Base-by-base conservation (phyloP, 768 basidiomycete species). In the Russula virescens region DNA sequence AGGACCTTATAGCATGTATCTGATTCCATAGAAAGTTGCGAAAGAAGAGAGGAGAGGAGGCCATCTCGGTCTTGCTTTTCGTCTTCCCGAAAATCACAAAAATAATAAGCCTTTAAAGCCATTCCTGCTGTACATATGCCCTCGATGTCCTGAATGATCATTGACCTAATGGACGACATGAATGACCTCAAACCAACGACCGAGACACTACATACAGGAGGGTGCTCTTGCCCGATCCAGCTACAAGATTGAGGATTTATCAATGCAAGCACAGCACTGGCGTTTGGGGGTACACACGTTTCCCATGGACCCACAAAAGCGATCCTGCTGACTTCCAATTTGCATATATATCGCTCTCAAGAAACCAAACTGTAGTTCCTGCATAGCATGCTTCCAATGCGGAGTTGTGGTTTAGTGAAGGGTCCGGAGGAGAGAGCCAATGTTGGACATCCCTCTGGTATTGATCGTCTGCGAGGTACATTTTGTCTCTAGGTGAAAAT, bases 221-320 rank as follows among this genome's bases (percentile, higher is more conserved):
- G 2, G 53, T 45, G 14, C 59, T 60, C 31, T 54, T 60, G 3
- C 59, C 59, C 6, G 51, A 25, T 7, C 59, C 59, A 8, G 59
- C 59, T 60, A 45, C 8, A 8, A 53, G 23, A 28, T n/a, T n/a
- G n/a, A n/a, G n/a, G 18, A 11, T 8, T 8, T 9, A 48, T 61
- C 16, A 47, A 23, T 8, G 35, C 2, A 5, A 21, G n/a, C 7
- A 14, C 18, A 1, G 11, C 4, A 6, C 16, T 14, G 8, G 19
- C 16, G 26, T 6, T 48, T 2, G 34, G 19, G 11, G 9, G 35
- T 25, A 14, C 56, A 28, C 51, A 62, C 61, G 49, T 23, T 58
- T 62, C 7, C 61, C 61, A 40, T 62, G 56, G 9, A 62, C 28
- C 61, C 61, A 62, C 23, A 62, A 9, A 0, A 62, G 16, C 14